A percentile compares a stretch with the other conserved stretches of the same genome.
phyloP scores from a whole-genome alignment of 2,329 filamentous ascomycete species.

The Madurella fahalii region DNA sequence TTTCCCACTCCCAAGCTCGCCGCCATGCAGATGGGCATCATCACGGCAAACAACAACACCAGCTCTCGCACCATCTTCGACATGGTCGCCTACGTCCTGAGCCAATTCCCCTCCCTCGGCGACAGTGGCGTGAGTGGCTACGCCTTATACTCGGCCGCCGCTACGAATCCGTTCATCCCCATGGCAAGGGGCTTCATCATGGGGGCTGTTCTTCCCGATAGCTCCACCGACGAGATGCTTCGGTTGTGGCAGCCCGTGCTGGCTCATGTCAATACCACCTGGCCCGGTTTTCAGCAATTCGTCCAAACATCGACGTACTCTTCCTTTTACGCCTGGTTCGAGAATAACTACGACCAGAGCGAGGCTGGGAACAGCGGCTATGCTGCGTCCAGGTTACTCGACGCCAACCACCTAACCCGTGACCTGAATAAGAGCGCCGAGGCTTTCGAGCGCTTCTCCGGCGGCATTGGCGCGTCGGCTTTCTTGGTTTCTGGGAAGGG shows the following conservation, averaged over 20 bases:
- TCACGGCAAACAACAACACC: constrained; percentile 34
- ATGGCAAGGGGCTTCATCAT: constrained; percentile 36
- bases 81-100: constrained; percentile 44
- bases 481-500: constrained; percentile 44
- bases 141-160: constrained; percentile 37
- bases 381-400: constrained; percentile 44
- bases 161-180: constrained; percentile 37
- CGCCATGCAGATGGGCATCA: constrained; percentile 34
- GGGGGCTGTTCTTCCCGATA: constrained; percentile 35
- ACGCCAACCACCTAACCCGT: constrained; percentile 32
- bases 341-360: constrained; percentile 33
- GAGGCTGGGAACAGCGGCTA: constrained; percentile 35
- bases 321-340: constrained; percentile 38
- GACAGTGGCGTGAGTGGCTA: constrained; percentile 49
- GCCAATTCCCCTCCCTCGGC: constrained; percentile 42
- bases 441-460: constrained; percentile 35
- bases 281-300: constrained; percentile 30
- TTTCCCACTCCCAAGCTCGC: constrained; percentile 41
- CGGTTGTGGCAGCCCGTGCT: constrained; percentile 35
- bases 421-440: constrained; percentile 34
- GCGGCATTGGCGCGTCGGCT: constrained; percentile 28
- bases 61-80: constrained; percentile 37
- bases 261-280: constrained; percentile 36
- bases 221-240: constrained; percentile 26
- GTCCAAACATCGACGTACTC: constrained; percentile 26